These are phyloP conservation scores for Coemansia sp. DNA, from an alignment of 371 early-diverging fungal species.

Conservation along the genomic window DNA sequence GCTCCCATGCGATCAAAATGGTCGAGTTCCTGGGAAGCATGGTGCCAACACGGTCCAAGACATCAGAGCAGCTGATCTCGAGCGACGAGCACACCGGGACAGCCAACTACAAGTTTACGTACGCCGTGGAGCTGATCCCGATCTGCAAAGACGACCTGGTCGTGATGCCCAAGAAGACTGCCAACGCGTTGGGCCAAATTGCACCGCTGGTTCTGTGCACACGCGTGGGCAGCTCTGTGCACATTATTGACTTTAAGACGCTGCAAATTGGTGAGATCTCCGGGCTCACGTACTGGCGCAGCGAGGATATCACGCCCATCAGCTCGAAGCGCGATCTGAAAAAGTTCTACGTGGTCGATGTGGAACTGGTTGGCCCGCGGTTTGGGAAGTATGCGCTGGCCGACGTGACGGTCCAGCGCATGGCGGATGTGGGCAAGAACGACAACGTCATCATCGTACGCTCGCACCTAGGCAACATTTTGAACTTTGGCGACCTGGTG, in stretches of 20 bases:
- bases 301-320: constrained; percentile 70
- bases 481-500: constrained; percentile 89
- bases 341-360: constrained; percentile 94
- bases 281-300: constrained; percentile 76
- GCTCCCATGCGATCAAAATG: constrained; percentile 94
- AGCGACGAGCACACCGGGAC: constrained; percentile 94
- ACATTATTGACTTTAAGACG: constrained; percentile 83
- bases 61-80: constrained; percentile 95
- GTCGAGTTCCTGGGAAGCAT: constrained; percentile 90
- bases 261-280: constrained; percentile 75
- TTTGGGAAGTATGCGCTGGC: constrained; percentile 74
- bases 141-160: constrained; percentile 98
- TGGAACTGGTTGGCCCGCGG: constrained; percentile 74
- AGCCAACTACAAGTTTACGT: constrained; percentile 96
- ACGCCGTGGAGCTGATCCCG: constrained; percentile 95
- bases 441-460: constrained; percentile 83
- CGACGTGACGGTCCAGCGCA: constrained; percentile 75
- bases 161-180: constrained; percentile 80
- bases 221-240: constrained; percentile 83
- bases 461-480: constrained; percentile 89
- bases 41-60: constrained; percentile 84
- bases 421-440: constrained; percentile 81
- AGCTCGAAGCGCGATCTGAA: constrained; percentile 72
- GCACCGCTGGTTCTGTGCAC: constrained; percentile 78
- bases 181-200: constrained; percentile 83